Base-by-base conservation (phyloP, 306 rosid genomes). In the Vigna hirtella region DNA sequence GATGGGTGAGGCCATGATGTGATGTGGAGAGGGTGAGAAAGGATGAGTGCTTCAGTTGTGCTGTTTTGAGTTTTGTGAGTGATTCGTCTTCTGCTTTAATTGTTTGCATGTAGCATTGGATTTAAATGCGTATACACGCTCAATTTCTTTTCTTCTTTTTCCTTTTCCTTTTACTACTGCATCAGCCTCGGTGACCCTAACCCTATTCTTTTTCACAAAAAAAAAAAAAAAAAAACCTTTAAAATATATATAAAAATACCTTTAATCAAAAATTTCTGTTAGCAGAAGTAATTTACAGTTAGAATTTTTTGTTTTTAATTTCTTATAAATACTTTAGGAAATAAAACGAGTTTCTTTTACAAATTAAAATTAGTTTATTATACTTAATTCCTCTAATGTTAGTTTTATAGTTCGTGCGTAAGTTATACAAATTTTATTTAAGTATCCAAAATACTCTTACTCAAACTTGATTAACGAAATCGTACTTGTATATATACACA, bases 1-100 rank as follows among this genome's bases (percentile, higher is more conserved):
- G 59, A 16, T 79, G 26, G 61, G 53, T 43, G 74, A 65, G 42
- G 47, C 47, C 2, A 63, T 70, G 36, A 5, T 56, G 12, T 79
- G 71, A 76, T 61, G 16, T 34, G 69, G 16, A 40, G 47, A 28
- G 14, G 16, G 47, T 45, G 26, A 13, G 5, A 4, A 32, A 10
- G 38, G 11, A n/a, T 57, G 47, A 67, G 53, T 59, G 36, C 1
- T 79, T 66, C 47, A 30, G 50, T 72, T 70, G 64, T 40, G 22
- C 15, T 64, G n/a, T 32, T 55, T 56, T 64, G 66, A 36, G 55
- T 52, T 28, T 45, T 48, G 53, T 63, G 74, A 70, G 48, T 32
- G 49, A 17, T 65, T 10, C 4, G 0, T 66, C 1, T 42, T 42
- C n/a, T 66, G 17, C 0, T 66, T 38, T 66, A 17, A 42, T 18